Evolutionary conservation across 768 basidiomycete genomes (phyloP).

Genomic region (Rhizopogon sp.): DNA sequence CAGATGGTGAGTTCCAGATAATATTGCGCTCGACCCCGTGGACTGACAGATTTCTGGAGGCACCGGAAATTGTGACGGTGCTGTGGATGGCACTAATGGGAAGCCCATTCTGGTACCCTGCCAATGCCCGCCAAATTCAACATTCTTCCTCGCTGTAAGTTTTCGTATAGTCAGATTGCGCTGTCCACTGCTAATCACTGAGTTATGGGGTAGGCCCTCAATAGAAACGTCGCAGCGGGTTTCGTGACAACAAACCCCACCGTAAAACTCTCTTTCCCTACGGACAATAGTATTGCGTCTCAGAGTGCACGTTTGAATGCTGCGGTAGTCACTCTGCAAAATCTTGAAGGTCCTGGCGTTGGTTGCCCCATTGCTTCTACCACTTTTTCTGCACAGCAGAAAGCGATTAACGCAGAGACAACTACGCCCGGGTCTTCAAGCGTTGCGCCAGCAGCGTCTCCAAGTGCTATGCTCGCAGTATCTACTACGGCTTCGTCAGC

Average conservation of each 20-base stretch:
- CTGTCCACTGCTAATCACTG: neutral
- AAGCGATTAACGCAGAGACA: conserved; percentile 18
- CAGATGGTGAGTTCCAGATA: conserved; percentile 40
- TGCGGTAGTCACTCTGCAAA: conserved; percentile 66
- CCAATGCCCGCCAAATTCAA: conserved; percentile 54
- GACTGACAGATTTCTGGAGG: conserved; percentile 22
- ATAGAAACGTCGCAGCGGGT: conserved; percentile 55
- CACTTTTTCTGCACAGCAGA: conserved; percentile 42
- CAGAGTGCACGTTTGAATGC: conserved; percentile 55
- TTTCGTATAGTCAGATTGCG: conserved; percentile 4
- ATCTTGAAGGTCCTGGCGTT: conserved; percentile 58
- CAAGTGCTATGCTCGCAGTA: neutral
- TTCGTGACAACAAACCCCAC: conserved; percentile 61
- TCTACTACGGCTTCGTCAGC: neutral
- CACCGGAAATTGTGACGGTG: conserved; percentile 69
- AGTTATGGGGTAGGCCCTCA: conserved; percentile 30
- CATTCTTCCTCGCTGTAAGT: conserved; percentile 45
- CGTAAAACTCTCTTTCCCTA: conserved; percentile 57
- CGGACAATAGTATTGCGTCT: conserved; percentile 46
- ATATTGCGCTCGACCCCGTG: neutral
- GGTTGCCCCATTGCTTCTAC: conserved; percentile 68
- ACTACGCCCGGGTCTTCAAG: conserved; percentile 2
- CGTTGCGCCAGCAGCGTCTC: neutral
- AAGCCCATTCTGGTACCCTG: conserved; percentile 59
- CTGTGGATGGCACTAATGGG: conserved; percentile 50